These are phyloP conservation scores for Rhynchospora tenuis DNA, from an alignment of 176 grass and related monocot species.

Conservation along the genomic window DNA sequence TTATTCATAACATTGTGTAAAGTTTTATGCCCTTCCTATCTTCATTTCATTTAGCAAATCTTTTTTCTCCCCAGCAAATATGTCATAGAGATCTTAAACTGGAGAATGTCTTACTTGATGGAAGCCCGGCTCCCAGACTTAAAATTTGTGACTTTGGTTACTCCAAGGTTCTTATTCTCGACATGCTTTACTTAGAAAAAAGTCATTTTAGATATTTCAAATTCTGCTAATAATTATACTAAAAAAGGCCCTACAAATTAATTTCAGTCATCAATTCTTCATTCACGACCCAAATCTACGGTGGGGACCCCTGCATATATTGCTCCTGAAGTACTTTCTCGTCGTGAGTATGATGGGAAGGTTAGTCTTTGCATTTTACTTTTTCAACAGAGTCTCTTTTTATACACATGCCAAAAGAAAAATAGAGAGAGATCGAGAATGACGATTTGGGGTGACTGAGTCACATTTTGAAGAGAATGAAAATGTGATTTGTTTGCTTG, in stretches of 20 bases:
- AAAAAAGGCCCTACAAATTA: slow-evolving; percentile 20
- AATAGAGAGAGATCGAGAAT: not conserved
- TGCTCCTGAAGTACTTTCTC: slow-evolving; percentile 79
- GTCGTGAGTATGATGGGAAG: slow-evolving; percentile 83
- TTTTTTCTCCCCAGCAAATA: slow-evolving; percentile 60
- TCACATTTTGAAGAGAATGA: not conserved
- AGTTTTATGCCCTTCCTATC: not conserved
- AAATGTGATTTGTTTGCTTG: not conserved
- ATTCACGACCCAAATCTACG: slow-evolving; percentile 85
- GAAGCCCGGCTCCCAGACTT: slow-evolving; percentile 74
- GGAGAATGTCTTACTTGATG: slow-evolving; percentile 89
- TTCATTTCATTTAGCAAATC: slow-evolving; percentile 16
- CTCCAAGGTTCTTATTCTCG: slow-evolving; percentile 59
- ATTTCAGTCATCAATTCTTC: slow-evolving; percentile 73
- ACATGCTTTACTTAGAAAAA: not conserved
- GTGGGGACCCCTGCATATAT: slow-evolving; percentile 94
- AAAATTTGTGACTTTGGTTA: slow-evolving; percentile 98
- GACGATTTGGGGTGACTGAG: not conserved
- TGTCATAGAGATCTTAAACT: slow-evolving; percentile 96
- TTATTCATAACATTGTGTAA: not conserved
- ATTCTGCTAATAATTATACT: not conserved
- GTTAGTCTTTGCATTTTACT: slow-evolving; percentile 34
- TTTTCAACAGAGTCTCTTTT: not conserved
- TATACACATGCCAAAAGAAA: not conserved
- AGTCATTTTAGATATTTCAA: not conserved